Conservation (phyloP, 2,329 filamentous ascomycete genomes). For the Cryphonectria parasitica region DNA sequence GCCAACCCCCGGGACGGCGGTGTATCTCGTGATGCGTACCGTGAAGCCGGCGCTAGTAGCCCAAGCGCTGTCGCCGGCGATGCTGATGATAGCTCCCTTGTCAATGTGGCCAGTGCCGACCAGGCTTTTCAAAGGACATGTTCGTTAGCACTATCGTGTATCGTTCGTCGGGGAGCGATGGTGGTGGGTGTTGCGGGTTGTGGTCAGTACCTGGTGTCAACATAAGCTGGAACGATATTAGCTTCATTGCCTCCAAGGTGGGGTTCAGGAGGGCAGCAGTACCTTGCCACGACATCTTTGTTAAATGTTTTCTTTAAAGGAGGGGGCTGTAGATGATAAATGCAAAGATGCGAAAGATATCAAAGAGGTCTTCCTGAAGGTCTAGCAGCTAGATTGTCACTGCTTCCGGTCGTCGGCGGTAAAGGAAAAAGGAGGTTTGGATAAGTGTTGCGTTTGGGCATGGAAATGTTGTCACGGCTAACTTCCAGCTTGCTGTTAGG, state of each 20-base stretch:
- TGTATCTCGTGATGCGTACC: conserved; percentile 52
- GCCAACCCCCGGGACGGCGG: conserved; percentile 14
- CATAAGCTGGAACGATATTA: conserved; percentile 49
- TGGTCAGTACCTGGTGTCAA: conserved; percentile 53
- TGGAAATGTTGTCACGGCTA: conserved; percentile 19
- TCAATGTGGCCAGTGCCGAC: conserved; percentile 79
- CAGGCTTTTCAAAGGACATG: conserved; percentile 59
- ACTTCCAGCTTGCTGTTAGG: conserved; percentile 9
- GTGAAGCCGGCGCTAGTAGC: conserved; percentile 71
- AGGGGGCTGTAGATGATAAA: conserved; percentile 25
- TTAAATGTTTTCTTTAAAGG: conserved; percentile 22
- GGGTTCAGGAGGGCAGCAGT: conserved; percentile 33
- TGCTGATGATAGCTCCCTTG: conserved; percentile 83
- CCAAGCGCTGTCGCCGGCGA: conserved; percentile 80
- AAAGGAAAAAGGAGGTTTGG: conserved; percentile 5
- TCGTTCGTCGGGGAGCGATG: conserved; percentile 5
- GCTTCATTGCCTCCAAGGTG: conserved; percentile 36
- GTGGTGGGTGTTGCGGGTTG: conserved; percentile 14
- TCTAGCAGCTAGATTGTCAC: conserved; percentile 2
- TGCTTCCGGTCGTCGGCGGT: conserved; percentile 19
- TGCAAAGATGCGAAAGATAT: conserved; percentile 20
- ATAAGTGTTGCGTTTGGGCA: conserved; percentile 24
- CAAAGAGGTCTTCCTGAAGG: conserved; percentile 12
- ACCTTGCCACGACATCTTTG: conserved; percentile 78
- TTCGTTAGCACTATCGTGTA: conserved; percentile 13